Evolutionary conservation across 208 protist species (phyloP), one percentile per base, ranked within the genome.

Genomic region (Trypanosoma cruzi): DNA sequence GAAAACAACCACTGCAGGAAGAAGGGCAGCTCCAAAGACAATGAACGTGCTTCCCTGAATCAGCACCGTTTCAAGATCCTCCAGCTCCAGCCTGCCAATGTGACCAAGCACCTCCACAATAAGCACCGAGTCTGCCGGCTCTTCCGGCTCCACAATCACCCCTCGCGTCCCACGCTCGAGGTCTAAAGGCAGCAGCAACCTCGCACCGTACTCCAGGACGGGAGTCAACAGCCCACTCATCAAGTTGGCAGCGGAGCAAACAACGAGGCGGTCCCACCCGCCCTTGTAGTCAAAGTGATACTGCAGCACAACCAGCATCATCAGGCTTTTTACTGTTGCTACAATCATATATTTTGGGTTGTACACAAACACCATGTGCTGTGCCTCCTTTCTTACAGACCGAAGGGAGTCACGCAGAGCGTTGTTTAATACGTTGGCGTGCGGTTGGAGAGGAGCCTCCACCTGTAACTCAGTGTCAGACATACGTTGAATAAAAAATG

Each of bases 11-110:
- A 82, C 57, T 28, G 82, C 60, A 28, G 85, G 85, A 14, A 90
- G 54, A 14, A 88, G 42, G 36, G 88, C 72, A 13, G 82, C 76
- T 4, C 80, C 59, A 52, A 88, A 86, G 5, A 71, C 68, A 58
- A 90, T 84, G 59, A 90, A 90, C 37, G 66, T 74, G 29, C 76
- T 73, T 44, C 82, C 80, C 53, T 90, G 85, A 61, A 87, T 77
- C 20, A 86, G 49, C 29, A 90, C 85, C 0, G 76, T 90, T 31
- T 79, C 71, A 50, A 90, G 64, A 65, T 84, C 77, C 20, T 81
- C 71, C 22, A 90, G 69, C 68, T 90, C 70, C 18, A 88, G 49
- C 31, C 64, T 71, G 22, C 76, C 63, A 34, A 88, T 76, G 29
- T 71, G 81, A n/a, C 83, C 40, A 42, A 90, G 73, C 29, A 90